Conservation (phyloP, 768 basidiomycete genomes). For the Trametes elegans region DNA sequence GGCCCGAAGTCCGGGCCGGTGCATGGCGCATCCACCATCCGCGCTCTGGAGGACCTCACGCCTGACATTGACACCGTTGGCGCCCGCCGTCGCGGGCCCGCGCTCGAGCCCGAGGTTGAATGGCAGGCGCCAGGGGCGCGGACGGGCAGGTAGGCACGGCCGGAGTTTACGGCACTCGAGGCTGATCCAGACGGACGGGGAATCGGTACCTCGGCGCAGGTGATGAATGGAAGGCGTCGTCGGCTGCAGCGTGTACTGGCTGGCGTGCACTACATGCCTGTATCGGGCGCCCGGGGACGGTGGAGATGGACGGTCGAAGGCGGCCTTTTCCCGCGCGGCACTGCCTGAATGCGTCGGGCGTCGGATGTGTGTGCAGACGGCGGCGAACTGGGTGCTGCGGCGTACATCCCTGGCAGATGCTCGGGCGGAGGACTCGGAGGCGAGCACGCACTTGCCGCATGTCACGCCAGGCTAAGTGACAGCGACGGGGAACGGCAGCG, state of each 20-base stretch:
- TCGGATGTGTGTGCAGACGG: too few relatives aligned
- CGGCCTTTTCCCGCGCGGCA: slow-evolving; percentile 2
- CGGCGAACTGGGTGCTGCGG: too few relatives aligned
- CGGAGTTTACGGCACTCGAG: slow-evolving; percentile 14
- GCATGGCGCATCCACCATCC: too few relatives aligned
- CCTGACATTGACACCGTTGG: too few relatives aligned
- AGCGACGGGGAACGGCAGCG: neutral
- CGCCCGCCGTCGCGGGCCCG: too few relatives aligned
- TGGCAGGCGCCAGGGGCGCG: too few relatives aligned
- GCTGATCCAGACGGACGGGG: neutral
- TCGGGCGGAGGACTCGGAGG: neutral
- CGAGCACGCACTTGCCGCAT: neutral
- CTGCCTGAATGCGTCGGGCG: slow-evolving; percentile 6
- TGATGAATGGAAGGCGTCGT: slow-evolving; percentile 9
- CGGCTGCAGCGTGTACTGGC: slow-evolving; percentile 6
- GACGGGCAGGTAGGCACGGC: neutral
- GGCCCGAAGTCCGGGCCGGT: too few relatives aligned
- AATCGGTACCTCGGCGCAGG: slow-evolving; percentile 15
- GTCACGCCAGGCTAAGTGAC: neutral
- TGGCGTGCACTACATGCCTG: too few relatives aligned
- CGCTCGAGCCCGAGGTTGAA: too few relatives aligned
- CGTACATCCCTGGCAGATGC: neutral
- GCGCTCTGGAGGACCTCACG: neutral
- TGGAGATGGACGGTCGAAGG: slow-evolving; percentile 13
- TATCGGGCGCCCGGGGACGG: neutral